A percentile compares a stretch with the other conserved stretches of the same genome.
phyloP scores from a whole-genome alignment of 1,284 basidiomycete species.

The Leccinum subrobustum region DNA sequence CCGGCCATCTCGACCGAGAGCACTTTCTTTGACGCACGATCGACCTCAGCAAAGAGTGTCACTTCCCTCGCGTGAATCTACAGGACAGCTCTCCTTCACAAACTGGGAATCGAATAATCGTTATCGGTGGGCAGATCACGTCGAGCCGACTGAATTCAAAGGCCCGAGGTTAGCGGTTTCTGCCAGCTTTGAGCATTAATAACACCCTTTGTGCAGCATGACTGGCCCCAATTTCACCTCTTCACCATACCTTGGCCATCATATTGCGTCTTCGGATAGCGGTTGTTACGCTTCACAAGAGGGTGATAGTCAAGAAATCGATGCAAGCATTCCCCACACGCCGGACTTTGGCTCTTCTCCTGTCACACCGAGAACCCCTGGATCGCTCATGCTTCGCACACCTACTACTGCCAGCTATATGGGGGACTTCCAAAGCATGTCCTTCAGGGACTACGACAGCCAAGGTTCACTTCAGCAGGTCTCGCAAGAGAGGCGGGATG shows the following conservation, averaged over 20 bases:
- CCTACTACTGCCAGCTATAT: constrained; percentile 39
- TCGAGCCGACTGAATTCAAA: constrained; percentile 15
- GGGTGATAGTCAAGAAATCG: constrained; percentile 35
- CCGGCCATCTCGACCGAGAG: constrained; percentile 26
- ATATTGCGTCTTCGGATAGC: constrained; percentile 13
- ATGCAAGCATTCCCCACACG: constrained; percentile 41
- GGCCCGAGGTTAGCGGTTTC: constrained; percentile 16
- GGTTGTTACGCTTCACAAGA: constrained; percentile 10
- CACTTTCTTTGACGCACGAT: constrained; percentile 29
- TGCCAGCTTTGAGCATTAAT: constrained; percentile 3
- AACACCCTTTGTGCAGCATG: constrained; percentile 13
- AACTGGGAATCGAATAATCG: constrained; percentile 28
- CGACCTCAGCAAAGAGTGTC: constrained; percentile 21
- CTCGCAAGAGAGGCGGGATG: constrained; percentile 18
- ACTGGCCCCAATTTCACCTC: constrained; percentile 7
- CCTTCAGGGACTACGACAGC: constrained; percentile 27
- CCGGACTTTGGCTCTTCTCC: constrained; percentile 49
- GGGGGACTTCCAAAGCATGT: constrained; percentile 33
- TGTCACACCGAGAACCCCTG: constrained; percentile 49
- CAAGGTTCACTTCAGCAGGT: constrained; percentile 19
- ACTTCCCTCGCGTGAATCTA: constrained; percentile 32
- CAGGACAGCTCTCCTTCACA: constrained; percentile 29
- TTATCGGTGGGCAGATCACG: constrained; percentile 22
- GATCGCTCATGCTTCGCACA: constrained; percentile 44
- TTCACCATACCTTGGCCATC: constrained; percentile 16